Base-by-base conservation (phyloP, 2,329 filamentous ascomycete species). In the Colletotrichum sp. region DNA sequence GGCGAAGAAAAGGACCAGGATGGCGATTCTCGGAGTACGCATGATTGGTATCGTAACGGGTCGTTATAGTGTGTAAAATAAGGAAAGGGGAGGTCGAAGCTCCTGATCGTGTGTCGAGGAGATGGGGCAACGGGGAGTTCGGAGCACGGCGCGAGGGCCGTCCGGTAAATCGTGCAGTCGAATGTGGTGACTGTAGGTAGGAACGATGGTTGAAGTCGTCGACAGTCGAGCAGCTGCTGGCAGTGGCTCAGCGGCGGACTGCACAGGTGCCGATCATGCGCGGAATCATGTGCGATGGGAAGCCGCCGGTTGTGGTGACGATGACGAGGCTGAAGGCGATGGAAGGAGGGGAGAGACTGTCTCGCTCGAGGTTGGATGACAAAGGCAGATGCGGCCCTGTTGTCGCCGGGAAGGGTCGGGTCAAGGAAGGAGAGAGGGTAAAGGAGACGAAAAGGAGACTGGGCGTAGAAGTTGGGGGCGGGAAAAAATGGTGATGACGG, bases 11-110 rank as follows among this genome's bases (percentile, higher is more conserved):
- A 91, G 84, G 76, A 87, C 84, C 81, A 92, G 85, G 72, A 91
- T 89, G 80, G 87, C 85, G 79, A 91, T 86, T 79, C 90, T 88
- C 73, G 90, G 89, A 59, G 90, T 85, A 78, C 90, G 88, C 89
- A 91, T 91, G 78, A 80, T 88, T 79, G 65, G 36, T 65, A 44
- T 74, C 65, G 75, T 74, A 49, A 70, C 65, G 60, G 32, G 60
- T 70, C 71, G 71, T 75, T 36, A 70, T 36, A 34, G 49, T 59
- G 26, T 28, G 15, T 44, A 65, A 44, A 39, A 24, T 13, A 30
- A 59, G 49, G 24, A 59, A 64, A 62, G 8, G 18, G 32, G 57
- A 66, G 39, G 15, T 74, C 65, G 71, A 65, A 59, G 49, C 13
- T 65, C 59, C 57, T 26, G 16, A 36, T 70, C 36, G 64, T 66